Conservation (phyloP, 1,139 yeast species). For the Scheffersomyces insectosa region DNA sequence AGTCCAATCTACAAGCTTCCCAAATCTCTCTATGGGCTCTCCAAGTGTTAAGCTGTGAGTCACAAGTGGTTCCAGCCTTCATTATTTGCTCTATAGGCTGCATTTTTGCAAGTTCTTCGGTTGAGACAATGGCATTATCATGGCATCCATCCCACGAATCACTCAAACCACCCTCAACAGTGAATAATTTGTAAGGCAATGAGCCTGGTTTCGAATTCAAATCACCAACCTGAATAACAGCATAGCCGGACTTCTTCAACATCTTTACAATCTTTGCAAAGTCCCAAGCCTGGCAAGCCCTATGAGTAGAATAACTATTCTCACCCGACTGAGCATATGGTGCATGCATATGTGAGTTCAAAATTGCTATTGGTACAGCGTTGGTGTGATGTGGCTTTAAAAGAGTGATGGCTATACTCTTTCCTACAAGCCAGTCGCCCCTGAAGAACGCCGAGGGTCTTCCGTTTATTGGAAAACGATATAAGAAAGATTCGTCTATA, state of each 20-base stretch:
- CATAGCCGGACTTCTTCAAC: constrained; percentile 72
- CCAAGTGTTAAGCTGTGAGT: constrained; percentile 86
- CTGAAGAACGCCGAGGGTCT: constrained; percentile 89
- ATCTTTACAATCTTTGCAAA: constrained; percentile 66
- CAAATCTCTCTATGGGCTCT: constrained; percentile 57
- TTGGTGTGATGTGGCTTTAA: constrained; percentile 51
- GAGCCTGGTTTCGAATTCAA: constrained; percentile 87
- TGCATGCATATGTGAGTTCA: constrained; percentile 97
- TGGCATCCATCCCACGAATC: constrained; percentile 85
- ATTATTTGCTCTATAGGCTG: constrained; percentile 67
- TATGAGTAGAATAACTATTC: constrained; percentile 85
- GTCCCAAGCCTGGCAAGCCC: constrained; percentile 98
- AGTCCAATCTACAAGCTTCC: constrained; percentile 90
- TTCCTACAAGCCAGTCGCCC: constrained; percentile 98
- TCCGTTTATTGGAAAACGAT: constrained; percentile 89
- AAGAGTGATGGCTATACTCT: constrained; percentile 77
- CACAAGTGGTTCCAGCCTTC: constrained; percentile 86
- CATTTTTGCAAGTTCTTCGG: constrained; percentile 49
- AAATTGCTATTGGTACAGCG: constrained; percentile 64
- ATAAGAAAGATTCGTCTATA: constrained; percentile 72
- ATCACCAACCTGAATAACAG: constrained; percentile 90
- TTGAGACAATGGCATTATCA: constrained; percentile 16
- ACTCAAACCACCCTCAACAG: constrained; percentile 63
- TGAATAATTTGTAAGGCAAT: constrained; percentile 73
- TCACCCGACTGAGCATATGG: constrained; percentile 85